Evolutionary conservation across 495 filamentous ascomycete species (phyloP), one percentile per base, ranked within the genome.

Genomic region (Xylaria cubensis): DNA sequence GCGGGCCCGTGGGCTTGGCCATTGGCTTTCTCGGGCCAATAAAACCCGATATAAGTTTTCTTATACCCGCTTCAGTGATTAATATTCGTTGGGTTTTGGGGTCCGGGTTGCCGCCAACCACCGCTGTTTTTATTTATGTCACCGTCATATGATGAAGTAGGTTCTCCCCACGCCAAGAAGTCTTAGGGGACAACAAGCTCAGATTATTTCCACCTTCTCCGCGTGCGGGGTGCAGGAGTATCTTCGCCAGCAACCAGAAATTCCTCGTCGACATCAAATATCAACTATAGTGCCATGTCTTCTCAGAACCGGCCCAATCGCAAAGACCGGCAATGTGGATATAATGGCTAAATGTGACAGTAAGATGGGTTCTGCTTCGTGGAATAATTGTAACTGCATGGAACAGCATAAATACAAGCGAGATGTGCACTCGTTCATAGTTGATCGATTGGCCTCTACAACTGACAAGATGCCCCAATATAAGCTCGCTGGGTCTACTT

Each of bases 301-400:
- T 41, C 36, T 46, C 24, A 29, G 61, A 64, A 19, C 61, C 61
- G 61, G 41, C 4, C 61, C 61, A 64, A 64, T 64, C 61, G 61
- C 61, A 9, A 29, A 39, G 24, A 12, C 61, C 4, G 39, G 10
- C 21, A 8, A 15, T 64, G 61, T 64, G 61, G 61, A 13, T 46
- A 44, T 46, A 29, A 34, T 64, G 62, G 41, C 41, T 64, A 48
- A 48, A 34, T 34, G 41, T 19, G 41, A 17, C 3, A 2, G 13
- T 64, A 6, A 6, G 32, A 64, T 50, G 21, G 24, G 12, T 10
- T 48, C 42, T 64, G 62, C 62, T 64, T 64, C 62, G 62, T 64
- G 62, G 62, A 64, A 64, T 29, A 44, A 64, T 48, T 64, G 62
- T 48, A 32, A 42, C 4, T 34, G 26, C 62, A 48, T 64, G 34